These are phyloP conservation scores for Candida sanyiensis DNA, from an alignment of 805 yeast species.

Conservation along the genomic window DNA sequence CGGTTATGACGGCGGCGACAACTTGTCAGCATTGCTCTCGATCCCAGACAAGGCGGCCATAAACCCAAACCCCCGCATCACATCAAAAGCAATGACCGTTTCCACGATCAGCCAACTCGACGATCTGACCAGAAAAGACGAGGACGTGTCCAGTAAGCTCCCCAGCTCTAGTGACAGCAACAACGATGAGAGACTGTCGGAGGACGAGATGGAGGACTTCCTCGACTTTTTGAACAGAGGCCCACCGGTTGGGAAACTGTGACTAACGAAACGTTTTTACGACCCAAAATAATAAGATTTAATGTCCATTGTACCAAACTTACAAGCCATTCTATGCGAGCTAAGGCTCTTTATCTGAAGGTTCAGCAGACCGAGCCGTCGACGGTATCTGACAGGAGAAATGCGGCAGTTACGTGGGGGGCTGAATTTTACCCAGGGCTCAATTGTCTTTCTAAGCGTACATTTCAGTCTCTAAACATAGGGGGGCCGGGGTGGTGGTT, in stretches of 20 bases:
- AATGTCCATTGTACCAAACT: too few relatives aligned
- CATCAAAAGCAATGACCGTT: not conserved
- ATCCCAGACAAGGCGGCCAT: slow-evolving; percentile 1
- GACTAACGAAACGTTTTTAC: too few relatives aligned
- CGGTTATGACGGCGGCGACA: not conserved
- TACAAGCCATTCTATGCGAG: too few relatives aligned
- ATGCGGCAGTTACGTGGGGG: too few relatives aligned
- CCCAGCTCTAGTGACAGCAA: not conserved
- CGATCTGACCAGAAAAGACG: not conserved
- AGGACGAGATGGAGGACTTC: slow-evolving; percentile 3
- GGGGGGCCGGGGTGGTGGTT: too few relatives aligned
- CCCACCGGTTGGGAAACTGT: not conserved
- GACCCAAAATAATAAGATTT: too few relatives aligned
- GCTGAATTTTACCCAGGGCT: too few relatives aligned
- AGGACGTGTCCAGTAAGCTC: not conserved
- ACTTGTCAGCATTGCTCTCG: not conserved
- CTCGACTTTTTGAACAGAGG: slow-evolving; percentile 1
- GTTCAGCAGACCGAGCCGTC: too few relatives aligned
- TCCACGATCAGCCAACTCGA: not conserved
- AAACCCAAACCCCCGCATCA: not conserved
- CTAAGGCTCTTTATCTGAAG: too few relatives aligned
- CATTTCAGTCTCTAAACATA: too few relatives aligned
- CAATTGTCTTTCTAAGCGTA: too few relatives aligned
- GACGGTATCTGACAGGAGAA: too few relatives aligned
- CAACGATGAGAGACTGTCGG: not conserved